Base-by-base conservation (phyloP, 768 basidiomycete genomes). In the Hysterangium stoloniferum region DNA sequence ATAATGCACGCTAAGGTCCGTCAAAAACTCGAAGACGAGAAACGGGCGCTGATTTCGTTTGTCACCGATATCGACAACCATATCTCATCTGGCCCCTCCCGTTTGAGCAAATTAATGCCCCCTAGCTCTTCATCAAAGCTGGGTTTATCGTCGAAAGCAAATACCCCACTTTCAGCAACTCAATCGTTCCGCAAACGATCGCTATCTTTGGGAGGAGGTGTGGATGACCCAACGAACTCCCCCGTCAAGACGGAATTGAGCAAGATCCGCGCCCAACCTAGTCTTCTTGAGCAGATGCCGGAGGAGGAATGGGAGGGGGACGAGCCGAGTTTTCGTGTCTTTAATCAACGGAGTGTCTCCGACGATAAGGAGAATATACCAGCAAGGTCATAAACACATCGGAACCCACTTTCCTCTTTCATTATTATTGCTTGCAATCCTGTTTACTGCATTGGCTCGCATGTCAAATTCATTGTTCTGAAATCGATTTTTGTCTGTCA, bases 41-140 rank as follows among this genome's bases (percentile, higher is more conserved):
- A 87, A 32, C 71, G 79, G 20, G 88, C 86, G 7, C 71, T 92
- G 34, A 78, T 84, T 3, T 76, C 86, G 5, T 92, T 92, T 58
- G 89, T 92, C 38, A 73, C 71, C 63, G 87, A 85, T 62, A 88
- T 91, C 59, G 89, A 92, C 64, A 51, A 12, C 31, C 49, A 51
- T 43, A 40, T 51, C 20, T 73, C 86, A 9, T 65, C 86, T 24
- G 84, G 83, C 8, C 37, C 49, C 27, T 40, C 49, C 11, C 37
- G 49, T 8, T 41, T 51, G 31, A 51, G 27, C 49, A 51, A 51
- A 24, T 19, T 51, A 4, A 45, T 45, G 27, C 38, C 36, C 12
- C 49, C 49, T 19, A 28, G 13, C 22, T 36, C 17, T n/a, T 48
- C 47, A 2, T 17, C 24, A 40, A 51, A 41, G n/a, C 7, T 17